Percentiles rank a stretch among this genome's conserved stretches.
Evolutionary conservation across 2,329 filamentous ascomycete genomes (phyloP).

Genomic region (Fusarium bactridioides): DNA sequence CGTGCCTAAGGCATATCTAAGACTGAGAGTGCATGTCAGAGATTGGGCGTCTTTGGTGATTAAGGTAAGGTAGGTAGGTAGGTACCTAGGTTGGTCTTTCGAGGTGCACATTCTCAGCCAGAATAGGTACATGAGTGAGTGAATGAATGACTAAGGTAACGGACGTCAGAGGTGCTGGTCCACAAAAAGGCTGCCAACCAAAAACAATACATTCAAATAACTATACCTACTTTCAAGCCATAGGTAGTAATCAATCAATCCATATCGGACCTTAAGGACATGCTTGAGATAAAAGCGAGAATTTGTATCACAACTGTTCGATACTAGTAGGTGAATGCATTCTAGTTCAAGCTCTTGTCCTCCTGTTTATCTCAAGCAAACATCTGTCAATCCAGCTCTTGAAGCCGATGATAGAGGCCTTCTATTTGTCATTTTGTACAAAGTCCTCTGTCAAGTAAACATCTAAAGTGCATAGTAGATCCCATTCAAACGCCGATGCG

Average conservation of each 20-base stretch:
- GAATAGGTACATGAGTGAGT: not conserved
- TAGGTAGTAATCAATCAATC: not conserved
- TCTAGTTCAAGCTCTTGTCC: not conserved
- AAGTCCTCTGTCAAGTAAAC: not conserved
- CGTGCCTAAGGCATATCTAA: not conserved
- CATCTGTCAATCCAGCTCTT: not conserved
- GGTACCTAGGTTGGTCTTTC: too few species aligned
- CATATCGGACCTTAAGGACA: not conserved
- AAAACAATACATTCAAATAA: not conserved
- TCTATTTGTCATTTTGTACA: conserved; percentile 19
- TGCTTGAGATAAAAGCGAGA: not conserved
- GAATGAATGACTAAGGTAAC: not conserved
- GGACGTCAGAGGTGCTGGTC: not conserved
- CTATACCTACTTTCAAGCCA: not conserved
- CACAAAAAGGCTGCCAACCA: not conserved
- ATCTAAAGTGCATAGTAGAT: conserved; percentile 6
- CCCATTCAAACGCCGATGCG: conserved; percentile 6
- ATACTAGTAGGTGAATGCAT: not conserved
- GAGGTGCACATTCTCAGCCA: conserved; percentile 14
- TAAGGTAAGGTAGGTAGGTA: not conserved
- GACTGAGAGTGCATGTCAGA: not conserved
- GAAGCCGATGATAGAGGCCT: not conserved
- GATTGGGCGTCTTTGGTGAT: conserved; percentile 14
- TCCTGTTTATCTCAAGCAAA: not conserved
- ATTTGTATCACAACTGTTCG: not conserved